phyloP scores from a whole-genome alignment of 1,284 basidiomycete genomes.

The Pseudozyma flocculosa region DNA sequence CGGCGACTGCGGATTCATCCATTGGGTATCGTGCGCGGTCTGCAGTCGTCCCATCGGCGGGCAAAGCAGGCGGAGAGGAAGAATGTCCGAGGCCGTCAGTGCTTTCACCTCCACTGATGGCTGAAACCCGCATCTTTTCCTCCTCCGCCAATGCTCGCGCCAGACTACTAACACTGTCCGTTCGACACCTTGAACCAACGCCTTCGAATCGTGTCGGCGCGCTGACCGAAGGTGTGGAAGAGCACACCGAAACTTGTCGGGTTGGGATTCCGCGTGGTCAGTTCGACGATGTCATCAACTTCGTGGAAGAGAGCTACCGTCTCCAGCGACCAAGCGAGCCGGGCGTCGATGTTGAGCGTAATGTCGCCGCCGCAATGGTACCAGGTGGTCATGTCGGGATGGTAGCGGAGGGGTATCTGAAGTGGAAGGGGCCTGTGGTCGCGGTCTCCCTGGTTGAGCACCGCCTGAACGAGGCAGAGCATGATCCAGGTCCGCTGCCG shows the following conservation, averaged over 20 bases:
- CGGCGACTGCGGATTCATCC: slow-evolving; percentile 31
- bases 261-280: slow-evolving; percentile 16
- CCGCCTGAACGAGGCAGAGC: slow-evolving; percentile 29
- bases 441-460: slow-evolving; percentile 22
- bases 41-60: background rate
- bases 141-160: no score
- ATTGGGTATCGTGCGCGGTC: slow-evolving; percentile 19
- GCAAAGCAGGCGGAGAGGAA: no score
- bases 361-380: slow-evolving; percentile 24
- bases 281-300: slow-evolving; percentile 19
- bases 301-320: slow-evolving; percentile 16
- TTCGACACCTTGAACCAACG: slow-evolving; percentile 24
- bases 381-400: slow-evolving; percentile 26
- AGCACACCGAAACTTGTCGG: slow-evolving; percentile 21
- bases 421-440: slow-evolving; percentile 12
- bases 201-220: slow-evolving; percentile 14
- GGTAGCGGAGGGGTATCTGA: slow-evolving; percentile 22
- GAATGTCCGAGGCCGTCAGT: no score
- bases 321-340: slow-evolving; percentile 30
- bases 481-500: slow-evolving; percentile 38
- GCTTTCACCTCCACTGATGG: no score
- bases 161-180: slow-evolving; percentile 4
- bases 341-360: slow-evolving; percentile 21
- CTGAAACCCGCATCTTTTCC: no score
- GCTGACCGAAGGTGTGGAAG: slow-evolving; percentile 20